These are phyloP conservation scores for Phaseolus lunatus DNA, from an alignment of 306 rosid species.

Conservation along the genomic window DNA sequence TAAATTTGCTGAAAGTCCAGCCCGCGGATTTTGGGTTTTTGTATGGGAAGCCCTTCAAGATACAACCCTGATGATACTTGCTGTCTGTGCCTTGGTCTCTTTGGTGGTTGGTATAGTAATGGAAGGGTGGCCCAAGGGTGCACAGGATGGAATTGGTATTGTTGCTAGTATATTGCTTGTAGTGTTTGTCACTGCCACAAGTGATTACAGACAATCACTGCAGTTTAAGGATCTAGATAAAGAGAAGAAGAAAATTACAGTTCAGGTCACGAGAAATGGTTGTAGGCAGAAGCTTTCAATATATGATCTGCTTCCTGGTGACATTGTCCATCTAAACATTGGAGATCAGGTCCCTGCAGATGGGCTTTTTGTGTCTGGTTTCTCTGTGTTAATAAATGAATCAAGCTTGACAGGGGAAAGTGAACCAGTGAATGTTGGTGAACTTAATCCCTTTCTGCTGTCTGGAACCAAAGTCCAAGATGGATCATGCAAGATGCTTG, in stretches of 20 bases:
- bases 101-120: constrained; percentile 79
- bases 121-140: constrained; percentile 99
- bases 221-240: constrained; percentile 97
- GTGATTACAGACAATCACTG: constrained; percentile 92
- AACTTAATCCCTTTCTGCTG: constrained; percentile 78
- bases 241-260: constrained; percentile 90
- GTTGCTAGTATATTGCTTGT: constrained; percentile 99
- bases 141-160: constrained; percentile 98
- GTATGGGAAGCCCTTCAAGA: constrained; percentile 99
- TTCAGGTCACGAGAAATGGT: constrained; percentile 86
- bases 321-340: constrained; percentile 84
- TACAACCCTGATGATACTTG: constrained; percentile 94
- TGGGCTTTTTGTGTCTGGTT: constrained; percentile 89
- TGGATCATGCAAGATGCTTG: constrained; percentile 98
- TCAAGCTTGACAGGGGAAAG: constrained; percentile 99
- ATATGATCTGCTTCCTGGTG: constrained; percentile 94
- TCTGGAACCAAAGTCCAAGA: constrained; percentile 99
- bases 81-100: constrained; percentile 80
- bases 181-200: constrained; percentile 93
- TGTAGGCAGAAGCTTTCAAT: constrained; percentile 92
- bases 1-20: constrained; percentile 84
- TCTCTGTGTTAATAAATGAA: constrained; percentile 86
- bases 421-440: constrained; percentile 80
- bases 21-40: constrained; percentile 77
- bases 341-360: constrained; percentile 99